A percentile compares a stretch with the other conserved stretches of the same genome.
phyloP scores from a whole-genome alignment of 495 filamentous ascomycete species.

The Neurospora sp. region DNA sequence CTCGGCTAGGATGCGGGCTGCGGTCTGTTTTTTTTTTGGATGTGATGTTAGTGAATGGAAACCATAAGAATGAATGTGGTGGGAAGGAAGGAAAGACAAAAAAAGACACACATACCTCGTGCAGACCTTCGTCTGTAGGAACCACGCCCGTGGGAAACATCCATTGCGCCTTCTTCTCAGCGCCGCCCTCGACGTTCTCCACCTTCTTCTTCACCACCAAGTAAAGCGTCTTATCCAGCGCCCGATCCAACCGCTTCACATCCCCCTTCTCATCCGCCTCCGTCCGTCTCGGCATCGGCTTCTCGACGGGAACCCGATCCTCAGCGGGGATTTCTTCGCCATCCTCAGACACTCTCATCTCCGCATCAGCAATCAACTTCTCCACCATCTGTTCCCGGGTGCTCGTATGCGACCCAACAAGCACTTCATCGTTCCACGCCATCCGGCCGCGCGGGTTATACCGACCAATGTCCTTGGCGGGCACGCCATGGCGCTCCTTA shows the following conservation, averaged over 20 bases:
- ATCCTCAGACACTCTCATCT: constrained; percentile 52
- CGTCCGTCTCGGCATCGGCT: constrained; percentile 59
- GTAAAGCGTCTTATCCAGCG: constrained; percentile 72
- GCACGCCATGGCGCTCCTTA: constrained; percentile 54
- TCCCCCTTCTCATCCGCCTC: constrained; percentile 74
- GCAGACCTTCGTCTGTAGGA: constrained; percentile 59
- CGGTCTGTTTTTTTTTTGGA: constrained; percentile 46
- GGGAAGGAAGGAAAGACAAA: not conserved
- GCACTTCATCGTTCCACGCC: constrained; percentile 87
- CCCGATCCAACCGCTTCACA: constrained; percentile 62
- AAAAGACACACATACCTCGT: constrained; percentile 46
- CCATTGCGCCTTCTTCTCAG: constrained; percentile 61
- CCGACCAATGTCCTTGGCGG: constrained; percentile 72
- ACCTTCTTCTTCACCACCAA: constrained; percentile 55
- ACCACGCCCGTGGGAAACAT: constrained; percentile 64
- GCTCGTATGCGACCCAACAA: constrained; percentile 56
- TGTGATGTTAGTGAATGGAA: not conserved
- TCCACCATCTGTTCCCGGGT: constrained; percentile 44
- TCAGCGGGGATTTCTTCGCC: constrained; percentile 50
- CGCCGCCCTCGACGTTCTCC: no score
- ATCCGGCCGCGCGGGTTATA: constrained; percentile 70
- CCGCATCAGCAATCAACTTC: constrained; percentile 63
- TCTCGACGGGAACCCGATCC: constrained; percentile 59
- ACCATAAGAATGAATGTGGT: not conserved
- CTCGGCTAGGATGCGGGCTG: constrained; percentile 63